Percentiles rank a stretch among this genome's conserved stretches.
Conservation (phyloP, 192 early-diverging fungal species). For the Chytriomyces hyalinus region DNA sequence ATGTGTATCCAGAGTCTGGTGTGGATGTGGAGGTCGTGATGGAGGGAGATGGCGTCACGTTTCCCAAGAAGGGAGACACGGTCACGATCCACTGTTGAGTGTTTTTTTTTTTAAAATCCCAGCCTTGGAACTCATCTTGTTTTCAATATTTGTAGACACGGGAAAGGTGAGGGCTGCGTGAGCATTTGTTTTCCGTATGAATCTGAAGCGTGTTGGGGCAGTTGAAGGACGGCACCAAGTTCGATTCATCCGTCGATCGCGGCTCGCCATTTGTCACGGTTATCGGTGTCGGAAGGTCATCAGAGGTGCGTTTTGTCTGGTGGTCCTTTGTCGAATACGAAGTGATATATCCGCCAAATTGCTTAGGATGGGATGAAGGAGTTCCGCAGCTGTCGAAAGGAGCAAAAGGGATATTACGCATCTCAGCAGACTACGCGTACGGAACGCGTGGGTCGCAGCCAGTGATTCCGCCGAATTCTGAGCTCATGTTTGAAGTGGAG, state of each 20-base stretch:
- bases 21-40: neutral
- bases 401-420: conserved; percentile 81
- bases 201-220: neutral
- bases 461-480: conserved; percentile 13
- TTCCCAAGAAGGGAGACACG: conserved; percentile 61
- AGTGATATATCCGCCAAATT: too few species aligned
- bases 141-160: conserved; percentile 30
- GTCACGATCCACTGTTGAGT: conserved; percentile 54
- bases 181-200: too few species aligned
- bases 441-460: conserved; percentile 75
- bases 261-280: conserved; percentile 80
- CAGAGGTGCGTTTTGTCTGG: conserved; percentile 49
- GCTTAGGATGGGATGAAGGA: conserved; percentile 74
- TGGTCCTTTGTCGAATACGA: too few species aligned
- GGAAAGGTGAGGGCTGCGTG: conserved; percentile 36
- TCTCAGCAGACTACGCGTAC: conserved; percentile 84
- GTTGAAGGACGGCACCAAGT: conserved; percentile 69
- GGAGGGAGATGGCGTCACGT: conserved; percentile 44
- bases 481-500: neutral
- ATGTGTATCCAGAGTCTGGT: neutral
- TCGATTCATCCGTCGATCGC: conserved; percentile 89
- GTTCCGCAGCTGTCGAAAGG: conserved; percentile 92
- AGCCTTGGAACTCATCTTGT: neutral
- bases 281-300: conserved; percentile 97
- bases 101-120: too few species aligned